Base-by-base conservation (phyloP, 2,329 filamentous ascomycete genomes). In the Penicillium sp. region DNA sequence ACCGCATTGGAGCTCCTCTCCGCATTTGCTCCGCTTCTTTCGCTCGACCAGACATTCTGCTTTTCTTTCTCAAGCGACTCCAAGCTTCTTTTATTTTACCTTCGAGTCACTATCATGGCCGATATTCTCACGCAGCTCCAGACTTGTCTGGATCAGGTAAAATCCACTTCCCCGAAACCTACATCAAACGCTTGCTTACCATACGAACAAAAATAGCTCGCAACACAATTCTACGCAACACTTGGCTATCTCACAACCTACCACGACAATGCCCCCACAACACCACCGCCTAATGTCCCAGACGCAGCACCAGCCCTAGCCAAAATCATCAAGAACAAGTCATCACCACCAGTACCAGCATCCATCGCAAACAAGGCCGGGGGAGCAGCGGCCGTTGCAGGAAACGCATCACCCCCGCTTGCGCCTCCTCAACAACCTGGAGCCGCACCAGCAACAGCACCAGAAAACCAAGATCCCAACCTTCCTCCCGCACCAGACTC, bases 181-280 rank as follows among this genome's bases (percentile, higher is more conserved):
- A 19, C 22, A 32, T 22, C 26, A 24, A 40, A 38, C 21, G 6
- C 40, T 6, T 43, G n/a, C 35, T 46, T 32, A 45, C 22, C 22
- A 43, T 19, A 37, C 48, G 44, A 40, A 40, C 28, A 43, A 34
- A 48, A 48, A 45, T 37, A 74, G 70, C 70, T 76, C 29, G 71
- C 72, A 60, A 75, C 72, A 42, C 74, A 76, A 67, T 74, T 75
- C 69, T 76, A 75, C 62, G 72, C 73, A 48, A 75, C 73, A 29
- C 64, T 76, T 49, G 69, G 70, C 63, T 76, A 76, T 59, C 65
- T 75, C 50, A 70, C 63, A 48, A 71, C 65, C 49, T 74, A 72
- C 63, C 72, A 71, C 62, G 72, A 70, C 62, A 70, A 68, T 58
- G 70, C 65, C 38, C 66, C 65, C 48, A 69, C 66, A 28, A 68